These are phyloP conservation scores for Annulohypoxylon truncatum DNA, from an alignment of 2,329 filamentous ascomycete species.

Conservation along the genomic window DNA sequence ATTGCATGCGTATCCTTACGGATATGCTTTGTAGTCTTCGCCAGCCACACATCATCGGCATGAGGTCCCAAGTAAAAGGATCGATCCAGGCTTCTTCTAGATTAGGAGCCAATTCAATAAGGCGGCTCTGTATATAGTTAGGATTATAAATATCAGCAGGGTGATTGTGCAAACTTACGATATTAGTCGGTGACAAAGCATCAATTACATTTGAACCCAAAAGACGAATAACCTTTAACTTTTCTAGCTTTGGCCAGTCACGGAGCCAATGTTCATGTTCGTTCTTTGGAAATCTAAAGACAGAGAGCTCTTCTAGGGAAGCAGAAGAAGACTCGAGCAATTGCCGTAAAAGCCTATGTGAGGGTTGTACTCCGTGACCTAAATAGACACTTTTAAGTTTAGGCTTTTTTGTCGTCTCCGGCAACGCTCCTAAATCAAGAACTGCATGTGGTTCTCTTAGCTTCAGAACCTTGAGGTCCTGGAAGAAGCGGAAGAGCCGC, in stretches of 20 bases:
- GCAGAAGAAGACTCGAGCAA: conserved; percentile 33
- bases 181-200: background rate
- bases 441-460: conserved; percentile 22
- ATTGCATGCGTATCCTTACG: conserved; percentile 4
- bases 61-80: background rate
- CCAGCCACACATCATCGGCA: conserved; percentile 5
- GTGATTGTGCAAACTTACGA: conserved; percentile 37
- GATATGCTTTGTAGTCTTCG: conserved; percentile 32
- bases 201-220: background rate
- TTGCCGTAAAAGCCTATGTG: conserved; percentile 12
- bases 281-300: conserved; percentile 31
- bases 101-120: conserved; percentile 41
- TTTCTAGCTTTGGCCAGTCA: conserved; percentile 31
- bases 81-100: conserved; percentile 45
- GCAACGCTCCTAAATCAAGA: background rate
- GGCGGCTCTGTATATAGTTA: conserved; percentile 28
- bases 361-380: conserved; percentile 23
- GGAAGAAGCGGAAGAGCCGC: conserved; percentile 18
- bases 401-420: background rate
- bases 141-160: background rate
- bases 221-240: conserved; percentile 39
- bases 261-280: background rate
- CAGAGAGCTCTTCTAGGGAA: conserved; percentile 43
- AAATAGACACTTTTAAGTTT: conserved; percentile 39
- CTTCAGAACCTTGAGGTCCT: conserved; percentile 39